Evolutionary conservation across 2,329 filamentous ascomycete species (phyloP), one percentile per base, ranked within the genome.

Genomic region (Aspergillus bombycis): DNA sequence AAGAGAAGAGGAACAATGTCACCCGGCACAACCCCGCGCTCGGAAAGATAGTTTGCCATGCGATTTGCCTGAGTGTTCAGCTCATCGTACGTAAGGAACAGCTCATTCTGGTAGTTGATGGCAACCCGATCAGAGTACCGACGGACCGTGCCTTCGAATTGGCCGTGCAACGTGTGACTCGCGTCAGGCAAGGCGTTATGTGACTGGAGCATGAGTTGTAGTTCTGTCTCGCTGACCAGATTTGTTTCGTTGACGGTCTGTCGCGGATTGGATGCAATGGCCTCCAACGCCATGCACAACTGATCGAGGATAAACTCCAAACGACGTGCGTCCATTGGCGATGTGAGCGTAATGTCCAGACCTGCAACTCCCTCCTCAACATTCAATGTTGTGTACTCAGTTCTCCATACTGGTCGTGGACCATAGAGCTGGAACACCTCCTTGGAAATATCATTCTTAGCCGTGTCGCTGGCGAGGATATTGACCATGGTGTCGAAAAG

Each of bases 401-500:
- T 58, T 36, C 26, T 58, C 57, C 57, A 58, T 19, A 48, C 43
- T 2, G 57, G 45, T 5, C 57, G 57, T 16, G 10, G 57, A 8
- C 57, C 57, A 38, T 48, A 38, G 12, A 48, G 41, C 57, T 58
- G 57, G 43, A 58, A 58, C 11, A 58, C 57, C 57, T 58, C 57
- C 45, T 48, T 48, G 57, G 57, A 34, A 30, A 58, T 32, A 12
- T 58, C 57, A 34, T 58, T 32, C 21, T 23, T 48, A 19, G 2
- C 21, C 10, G 54, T 53, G 2, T 23, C 53, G 3, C 32, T 57
- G n/a, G 57, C 53, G 2, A 61, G 53, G 16, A 61, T 57, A 45
- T 61, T 61, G 19, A 61, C 59, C 59, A 55, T 61, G 21, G 59
- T 61, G 26, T 61, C 59, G 14, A 61, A 61, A 21, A 61, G 52